Evolutionary conservation across 2,329 filamentous ascomycete genomes (phyloP), one percentile per base, ranked within the genome.

Genomic region (Teratosphaeria destructans): DNA sequence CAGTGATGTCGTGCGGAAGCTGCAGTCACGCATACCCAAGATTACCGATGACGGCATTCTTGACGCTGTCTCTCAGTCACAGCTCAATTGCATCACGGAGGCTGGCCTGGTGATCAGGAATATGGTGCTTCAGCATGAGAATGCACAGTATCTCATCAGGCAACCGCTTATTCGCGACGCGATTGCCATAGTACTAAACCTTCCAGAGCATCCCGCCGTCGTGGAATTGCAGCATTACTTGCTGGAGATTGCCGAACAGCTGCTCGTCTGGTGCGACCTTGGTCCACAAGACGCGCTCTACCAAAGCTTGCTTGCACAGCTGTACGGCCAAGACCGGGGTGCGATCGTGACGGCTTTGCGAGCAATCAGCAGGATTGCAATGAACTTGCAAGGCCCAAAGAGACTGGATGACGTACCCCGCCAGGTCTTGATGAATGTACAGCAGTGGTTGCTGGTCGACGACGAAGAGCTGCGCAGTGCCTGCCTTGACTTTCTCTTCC

Each of bases 111-210:
- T 95, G 19, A 80, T 97, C 52, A 85, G 94, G 57, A 99, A 99
- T 72, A 96, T 99, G 91, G 87, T 92, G n/a, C 89, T 95, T 74
- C 79, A 96, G 23, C 84, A 86, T 26, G 91, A 96, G 63, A 99
- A 99, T 70, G 93, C 93, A 0, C 76, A 82, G 27, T 94, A 91
- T 71, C 82, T 95, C 67, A 83, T 90, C 5, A 85, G 87, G 27
- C 85, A 93, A 61, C 83, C 83, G 16, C 81, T 90, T 1, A 78
- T 95, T 47, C 87, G 88, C 69, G 92, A 96, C 67, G 82, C 95
- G 56, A 79, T 97, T 59, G 89, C 89, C 69, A 89, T 97, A 63
- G 80, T 90, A 27, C 78, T 96, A 53, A 88, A 87, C 66, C 80
- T 96, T 2, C 92, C 92, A 2, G 77, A 82, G 11, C 82, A 86